phyloP scores from a whole-genome alignment of 129 eudicot genomes.

The Artemisia argyi region DNA sequence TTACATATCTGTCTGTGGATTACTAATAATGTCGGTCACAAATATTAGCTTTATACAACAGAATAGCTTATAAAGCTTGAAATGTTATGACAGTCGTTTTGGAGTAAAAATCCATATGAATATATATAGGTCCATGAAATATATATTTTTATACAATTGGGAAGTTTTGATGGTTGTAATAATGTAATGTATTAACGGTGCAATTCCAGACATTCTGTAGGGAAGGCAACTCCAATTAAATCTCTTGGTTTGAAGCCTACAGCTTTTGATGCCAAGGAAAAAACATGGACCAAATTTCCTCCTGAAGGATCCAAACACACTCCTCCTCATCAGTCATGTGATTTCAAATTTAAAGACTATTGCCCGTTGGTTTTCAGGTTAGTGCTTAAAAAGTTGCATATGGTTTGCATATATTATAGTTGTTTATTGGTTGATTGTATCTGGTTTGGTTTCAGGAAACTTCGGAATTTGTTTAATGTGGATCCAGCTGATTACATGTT shows the following conservation, averaged over 20 bases:
- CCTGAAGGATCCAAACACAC: constrained; percentile 83
- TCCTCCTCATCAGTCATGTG: constrained; percentile 90
- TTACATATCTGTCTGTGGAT: neutral
- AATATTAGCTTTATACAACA: no score
- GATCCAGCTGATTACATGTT: constrained; percentile 96
- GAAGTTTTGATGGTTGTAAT: constrained; percentile 20
- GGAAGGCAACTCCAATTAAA: constrained; percentile 68
- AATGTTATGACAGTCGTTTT: no score
- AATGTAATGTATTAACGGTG: constrained; percentile 16
- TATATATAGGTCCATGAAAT: constrained; percentile 4
- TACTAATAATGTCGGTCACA: neutral
- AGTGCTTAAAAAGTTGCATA: constrained; percentile 18
- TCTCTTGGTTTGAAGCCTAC: constrained; percentile 58
- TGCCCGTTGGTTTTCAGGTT: constrained; percentile 86
- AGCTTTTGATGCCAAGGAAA: constrained; percentile 73
- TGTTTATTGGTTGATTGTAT: constrained; percentile 9
- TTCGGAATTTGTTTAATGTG: constrained; percentile 77
- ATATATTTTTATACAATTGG: neutral
- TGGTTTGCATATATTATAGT: neutral
- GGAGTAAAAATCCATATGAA: neutral
- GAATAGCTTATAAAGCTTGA: no score
- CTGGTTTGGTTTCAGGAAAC: constrained; percentile 51
- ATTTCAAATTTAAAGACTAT: constrained; percentile 81
- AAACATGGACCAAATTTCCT: constrained; percentile 82
- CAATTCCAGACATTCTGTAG: constrained; percentile 72